Conservation (phyloP, 1,284 basidiomycete species). For the Moesziomyces antarcticus region DNA sequence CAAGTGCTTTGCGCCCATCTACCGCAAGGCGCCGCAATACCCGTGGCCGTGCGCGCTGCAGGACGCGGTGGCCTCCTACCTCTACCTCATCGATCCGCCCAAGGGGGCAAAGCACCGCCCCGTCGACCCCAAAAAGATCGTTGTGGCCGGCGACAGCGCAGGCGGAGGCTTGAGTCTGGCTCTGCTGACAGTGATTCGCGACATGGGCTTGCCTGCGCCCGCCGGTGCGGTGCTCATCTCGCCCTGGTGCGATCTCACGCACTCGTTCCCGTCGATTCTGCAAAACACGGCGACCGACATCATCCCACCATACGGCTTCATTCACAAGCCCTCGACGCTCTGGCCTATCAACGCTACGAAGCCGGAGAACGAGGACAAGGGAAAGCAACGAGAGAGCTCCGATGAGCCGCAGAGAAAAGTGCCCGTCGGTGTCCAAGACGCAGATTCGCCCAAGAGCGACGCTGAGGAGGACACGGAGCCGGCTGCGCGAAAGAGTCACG, state of each 20-base stretch:
- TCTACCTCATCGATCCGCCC: slow-evolving; percentile 80
- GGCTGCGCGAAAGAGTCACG: slow-evolving; percentile 25
- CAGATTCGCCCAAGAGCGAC: slow-evolving; percentile 4
- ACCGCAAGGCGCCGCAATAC: slow-evolving; percentile 66
- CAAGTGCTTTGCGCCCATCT: slow-evolving; percentile 68
- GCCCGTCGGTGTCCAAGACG: slow-evolving; percentile 27
- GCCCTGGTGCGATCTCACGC: slow-evolving; percentile 88
- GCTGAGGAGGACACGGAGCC: slow-evolving; percentile 11
- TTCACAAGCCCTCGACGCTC: slow-evolving; percentile 65
- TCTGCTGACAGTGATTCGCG: slow-evolving; percentile 89
- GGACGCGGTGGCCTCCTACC: slow-evolving; percentile 84
- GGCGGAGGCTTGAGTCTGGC: slow-evolving; percentile 89
- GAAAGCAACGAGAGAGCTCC: background rate
- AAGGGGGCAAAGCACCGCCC: slow-evolving; percentile 73
- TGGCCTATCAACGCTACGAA: slow-evolving; percentile 59
- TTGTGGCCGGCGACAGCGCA: slow-evolving; percentile 89
- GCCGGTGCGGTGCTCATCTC: slow-evolving; percentile 70
- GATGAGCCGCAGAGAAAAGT: slow-evolving; percentile 27
- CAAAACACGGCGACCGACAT: slow-evolving; percentile 81
- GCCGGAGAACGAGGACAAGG: slow-evolving; percentile 10
- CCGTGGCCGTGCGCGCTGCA: slow-evolving; percentile 96
- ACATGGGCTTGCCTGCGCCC: slow-evolving; percentile 82
- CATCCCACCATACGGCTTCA: slow-evolving; percentile 71
- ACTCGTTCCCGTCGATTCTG: slow-evolving; percentile 90
- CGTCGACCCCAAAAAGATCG: slow-evolving; percentile 83